A percentile compares a stretch with the other conserved stretches of the same genome.
phyloP scores from a whole-genome alignment of 192 early-diverging fungal genomes.

The Neocallimastix lanati region DNA sequence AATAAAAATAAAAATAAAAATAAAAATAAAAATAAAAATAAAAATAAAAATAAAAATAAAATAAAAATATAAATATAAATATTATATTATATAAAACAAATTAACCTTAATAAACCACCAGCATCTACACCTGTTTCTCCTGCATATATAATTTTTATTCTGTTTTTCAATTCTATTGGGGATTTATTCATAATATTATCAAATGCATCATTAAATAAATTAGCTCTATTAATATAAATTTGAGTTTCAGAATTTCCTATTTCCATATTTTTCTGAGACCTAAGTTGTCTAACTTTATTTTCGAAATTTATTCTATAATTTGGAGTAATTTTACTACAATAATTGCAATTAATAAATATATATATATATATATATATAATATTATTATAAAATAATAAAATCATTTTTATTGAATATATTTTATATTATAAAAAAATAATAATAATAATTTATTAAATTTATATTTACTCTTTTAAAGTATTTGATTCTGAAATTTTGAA shows the following conservation, averaged over 20 bases:
- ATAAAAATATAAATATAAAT: background rate
- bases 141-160: conserved; percentile 94
- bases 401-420: too few relatives aligned
- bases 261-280: background rate
- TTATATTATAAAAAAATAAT: too few relatives aligned
- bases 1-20: too few relatives aligned
- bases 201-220: conserved; percentile 89
- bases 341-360: background rate
- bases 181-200: conserved; percentile 84
- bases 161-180: conserved; percentile 79
- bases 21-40: too few relatives aligned
- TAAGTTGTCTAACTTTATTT: background rate
- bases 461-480: too few relatives aligned
- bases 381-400: background rate
- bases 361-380: background rate
- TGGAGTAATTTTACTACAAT: background rate
- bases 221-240: conserved; percentile 15
- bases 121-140: conserved; percentile 96
- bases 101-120: conserved; percentile 73
- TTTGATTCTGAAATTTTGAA: too few relatives aligned
- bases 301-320: background rate
- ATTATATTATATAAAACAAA: background rate
- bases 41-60: too few relatives aligned
- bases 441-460: too few relatives aligned
- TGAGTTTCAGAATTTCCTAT: background rate